These are phyloP conservation scores for Clitopilus passeckerianus DNA, from an alignment of 768 basidiomycete species.

Conservation along the genomic window DNA sequence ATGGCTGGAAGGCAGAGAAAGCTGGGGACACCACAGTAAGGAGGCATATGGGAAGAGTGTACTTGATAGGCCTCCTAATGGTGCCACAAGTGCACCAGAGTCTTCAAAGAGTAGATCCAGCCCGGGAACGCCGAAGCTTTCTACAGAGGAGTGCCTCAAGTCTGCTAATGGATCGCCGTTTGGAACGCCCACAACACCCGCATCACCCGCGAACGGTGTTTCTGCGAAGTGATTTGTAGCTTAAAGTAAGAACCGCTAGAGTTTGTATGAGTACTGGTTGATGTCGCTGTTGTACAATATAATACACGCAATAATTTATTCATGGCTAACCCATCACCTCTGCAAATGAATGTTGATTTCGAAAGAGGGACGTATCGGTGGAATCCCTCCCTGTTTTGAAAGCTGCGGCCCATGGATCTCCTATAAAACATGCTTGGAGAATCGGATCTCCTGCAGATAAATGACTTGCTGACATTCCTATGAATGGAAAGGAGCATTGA, in stretches of 20 bases:
- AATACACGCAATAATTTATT: neutral
- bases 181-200: neutral
- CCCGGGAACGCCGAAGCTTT: neutral
- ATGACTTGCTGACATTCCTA: too few relatives aligned
- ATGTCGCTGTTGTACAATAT: neutral
- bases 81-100: neutral
- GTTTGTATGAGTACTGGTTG: neutral
- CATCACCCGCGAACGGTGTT: neutral
- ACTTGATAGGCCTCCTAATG: neutral
- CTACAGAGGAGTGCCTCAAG: neutral
- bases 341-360: too few relatives aligned
- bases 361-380: too few relatives aligned
- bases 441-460: too few relatives aligned
- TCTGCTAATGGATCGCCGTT: neutral
- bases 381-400: too few relatives aligned
- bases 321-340: too few relatives aligned
- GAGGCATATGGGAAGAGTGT: neutral
- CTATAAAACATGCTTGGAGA: too few relatives aligned
- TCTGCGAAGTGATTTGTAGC: neutral
- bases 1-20: constrained; percentile 58
- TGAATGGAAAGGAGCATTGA: too few relatives aligned
- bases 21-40: constrained; percentile 32
- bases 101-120: neutral
- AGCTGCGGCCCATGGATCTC: too few relatives aligned
- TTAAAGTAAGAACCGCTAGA: neutral